A percentile compares a stretch with the other conserved stretches of the same genome.
These are phyloP conservation scores for Pythium myriotylum DNA, from an alignment of 352 stramenopile genomes.

Conservation along the genomic window DNA sequence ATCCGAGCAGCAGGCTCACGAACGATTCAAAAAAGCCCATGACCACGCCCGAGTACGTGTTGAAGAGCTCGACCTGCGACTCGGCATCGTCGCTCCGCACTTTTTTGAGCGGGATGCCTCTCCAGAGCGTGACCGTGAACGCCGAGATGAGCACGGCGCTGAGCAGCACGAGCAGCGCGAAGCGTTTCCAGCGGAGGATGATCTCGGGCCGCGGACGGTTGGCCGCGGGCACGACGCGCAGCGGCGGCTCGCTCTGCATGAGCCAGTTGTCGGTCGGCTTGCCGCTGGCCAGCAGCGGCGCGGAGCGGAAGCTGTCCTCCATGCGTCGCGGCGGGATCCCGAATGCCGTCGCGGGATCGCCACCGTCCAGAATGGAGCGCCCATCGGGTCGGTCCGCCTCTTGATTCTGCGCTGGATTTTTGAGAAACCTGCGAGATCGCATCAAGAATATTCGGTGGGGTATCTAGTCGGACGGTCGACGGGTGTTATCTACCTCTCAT, in stretches of 20 bases:
- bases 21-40: conserved; percentile 65
- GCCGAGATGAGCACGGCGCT: conserved; percentile 42
- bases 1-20: conserved; percentile 45
- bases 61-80: conserved; percentile 35
- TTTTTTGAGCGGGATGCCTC: conserved; percentile 42
- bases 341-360: not conserved
- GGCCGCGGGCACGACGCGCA: conserved; percentile 14
- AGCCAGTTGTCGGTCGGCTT: conserved; percentile 28
- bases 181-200: conserved; percentile 62
- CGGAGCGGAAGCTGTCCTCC: not conserved
- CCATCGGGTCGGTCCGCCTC: too few relatives aligned
- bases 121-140: conserved; percentile 37
- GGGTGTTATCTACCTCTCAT: not conserved
- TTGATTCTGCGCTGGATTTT: not conserved
- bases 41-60: conserved; percentile 61
- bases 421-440: not conserved
- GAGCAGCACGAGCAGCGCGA: conserved; percentile 49
- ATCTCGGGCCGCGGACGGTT: conserved; percentile 57
- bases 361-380: too few relatives aligned
- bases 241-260: conserved; percentile 22
- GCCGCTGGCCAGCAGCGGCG: conserved; percentile 23
- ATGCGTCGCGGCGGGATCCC: not conserved
- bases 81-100: conserved; percentile 33
- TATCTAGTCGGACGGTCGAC: not conserved
- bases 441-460: not conserved